phyloP scores from a whole-genome alignment of 306 rosid genomes.

The Phaseolus lunatus region DNA sequence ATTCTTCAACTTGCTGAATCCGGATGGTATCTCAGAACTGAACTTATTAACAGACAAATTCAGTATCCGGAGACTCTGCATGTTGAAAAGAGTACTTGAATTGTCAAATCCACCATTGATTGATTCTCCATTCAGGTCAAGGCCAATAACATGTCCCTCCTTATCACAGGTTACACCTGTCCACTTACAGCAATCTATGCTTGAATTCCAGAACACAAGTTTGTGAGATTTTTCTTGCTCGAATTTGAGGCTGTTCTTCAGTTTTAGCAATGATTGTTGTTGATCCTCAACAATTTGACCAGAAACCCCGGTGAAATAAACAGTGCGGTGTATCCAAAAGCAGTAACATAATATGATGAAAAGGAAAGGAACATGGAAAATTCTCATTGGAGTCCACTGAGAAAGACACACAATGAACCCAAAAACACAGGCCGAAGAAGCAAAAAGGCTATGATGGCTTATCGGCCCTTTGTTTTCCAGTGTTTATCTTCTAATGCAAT shows the following conservation, averaged over 20 bases:
- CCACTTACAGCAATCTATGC: constrained; percentile 40
- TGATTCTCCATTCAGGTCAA: constrained; percentile 42
- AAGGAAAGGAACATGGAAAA: constrained; percentile 20
- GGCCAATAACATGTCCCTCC: constrained; percentile 47
- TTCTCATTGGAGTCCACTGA: constrained; percentile 33
- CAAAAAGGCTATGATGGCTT: not conserved
- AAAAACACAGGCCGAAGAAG: not conserved
- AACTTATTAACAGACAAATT: constrained; percentile 40
- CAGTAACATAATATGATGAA: constrained; percentile 36
- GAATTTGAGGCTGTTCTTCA: constrained; percentile 35
- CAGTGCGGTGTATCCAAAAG: not conserved
- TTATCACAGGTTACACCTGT: constrained; percentile 38
- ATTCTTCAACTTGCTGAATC: constrained; percentile 35
- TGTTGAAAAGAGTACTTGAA: constrained; percentile 51
- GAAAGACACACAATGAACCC: not conserved
- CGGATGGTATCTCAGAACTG: constrained; percentile 42
- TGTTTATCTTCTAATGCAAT: not conserved
- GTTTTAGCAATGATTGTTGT: constrained; percentile 25
- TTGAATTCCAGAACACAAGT: constrained; percentile 45
- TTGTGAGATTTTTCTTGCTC: not conserved
- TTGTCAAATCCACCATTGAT: constrained; percentile 42
- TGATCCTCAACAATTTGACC: not conserved
- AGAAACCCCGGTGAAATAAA: not conserved
- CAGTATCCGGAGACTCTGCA: constrained; percentile 43
- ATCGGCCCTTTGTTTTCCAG: not conserved